Percentiles rank a stretch among this genome's conserved stretches.
phyloP scores from a whole-genome alignment of 768 basidiomycete species.

The Pholiota microspora region DNA sequence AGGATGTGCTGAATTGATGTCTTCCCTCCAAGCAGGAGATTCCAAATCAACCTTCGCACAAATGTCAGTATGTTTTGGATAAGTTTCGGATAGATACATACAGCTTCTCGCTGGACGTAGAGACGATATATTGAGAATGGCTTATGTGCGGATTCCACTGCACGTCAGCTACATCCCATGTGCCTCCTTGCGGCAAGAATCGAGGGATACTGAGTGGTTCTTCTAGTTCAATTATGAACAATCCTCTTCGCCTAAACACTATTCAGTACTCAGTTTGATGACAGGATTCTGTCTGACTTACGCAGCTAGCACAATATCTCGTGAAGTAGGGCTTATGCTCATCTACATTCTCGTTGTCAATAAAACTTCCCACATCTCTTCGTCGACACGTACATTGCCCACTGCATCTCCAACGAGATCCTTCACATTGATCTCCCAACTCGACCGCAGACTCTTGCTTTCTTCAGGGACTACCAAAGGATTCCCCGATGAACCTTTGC shows the following conservation, averaged over 20 bases:
- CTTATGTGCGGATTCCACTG: slow-evolving; percentile 88
- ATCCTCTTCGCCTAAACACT: slow-evolving; percentile 65
- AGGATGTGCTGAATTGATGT: slow-evolving; percentile 84
- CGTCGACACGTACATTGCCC: slow-evolving; percentile 60
- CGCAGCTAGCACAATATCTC: slow-evolving; percentile 91
- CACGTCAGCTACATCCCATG: slow-evolving; percentile 93
- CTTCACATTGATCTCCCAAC: slow-evolving; percentile 78
- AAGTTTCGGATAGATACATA: slow-evolving; percentile 30
- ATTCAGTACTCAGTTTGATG: neutral
- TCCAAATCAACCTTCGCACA: slow-evolving; percentile 80
- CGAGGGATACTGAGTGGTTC: slow-evolving; percentile 84
- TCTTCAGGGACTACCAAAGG: slow-evolving; percentile 46
- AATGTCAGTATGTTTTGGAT: neutral
- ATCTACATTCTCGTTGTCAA: slow-evolving; percentile 46
- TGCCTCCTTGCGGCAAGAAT: slow-evolving; percentile 94
- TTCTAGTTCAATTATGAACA: slow-evolving; percentile 94
- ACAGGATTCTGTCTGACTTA: slow-evolving; percentile 33
- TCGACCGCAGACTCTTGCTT: slow-evolving; percentile 54
- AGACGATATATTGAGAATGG: slow-evolving; percentile 78
- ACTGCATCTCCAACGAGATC: slow-evolving; percentile 78
- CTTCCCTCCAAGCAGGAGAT: slow-evolving; percentile 70
- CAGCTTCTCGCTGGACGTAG: slow-evolving; percentile 89
- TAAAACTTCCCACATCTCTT: neutral
- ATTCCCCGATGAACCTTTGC: slow-evolving; percentile 6
- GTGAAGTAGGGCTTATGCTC: slow-evolving; percentile 86